Conservation (phyloP, 1,139 yeast species). For the Petasospora rhodanensis region DNA sequence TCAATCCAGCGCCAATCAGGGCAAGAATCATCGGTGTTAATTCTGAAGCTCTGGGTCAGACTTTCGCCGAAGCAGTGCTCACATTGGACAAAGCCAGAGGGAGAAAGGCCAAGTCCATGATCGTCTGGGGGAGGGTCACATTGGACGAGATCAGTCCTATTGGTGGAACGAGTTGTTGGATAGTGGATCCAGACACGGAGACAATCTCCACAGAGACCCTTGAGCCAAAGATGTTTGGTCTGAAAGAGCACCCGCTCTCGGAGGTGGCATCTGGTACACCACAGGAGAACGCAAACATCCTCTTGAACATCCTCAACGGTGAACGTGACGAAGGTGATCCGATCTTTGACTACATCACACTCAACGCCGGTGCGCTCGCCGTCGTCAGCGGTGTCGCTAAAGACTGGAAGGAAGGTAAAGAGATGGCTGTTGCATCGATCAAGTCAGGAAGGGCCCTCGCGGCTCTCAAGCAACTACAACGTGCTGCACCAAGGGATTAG, state of each 20-base stretch:
- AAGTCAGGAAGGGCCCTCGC: slow-evolving; percentile 57
- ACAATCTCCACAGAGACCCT: slow-evolving; percentile 35
- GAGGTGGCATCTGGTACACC: slow-evolving; percentile 85
- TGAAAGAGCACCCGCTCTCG: slow-evolving; percentile 65
- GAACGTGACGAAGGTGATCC: slow-evolving; percentile 49
- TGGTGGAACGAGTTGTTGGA: slow-evolving; percentile 80
- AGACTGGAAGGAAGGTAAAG: slow-evolving; percentile 75
- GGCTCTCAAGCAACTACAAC: slow-evolving; percentile 55
- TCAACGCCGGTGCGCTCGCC: slow-evolving; percentile 85
- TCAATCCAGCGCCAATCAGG: slow-evolving; percentile 83
- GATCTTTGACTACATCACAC: slow-evolving; percentile 75
- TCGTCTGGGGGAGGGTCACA: slow-evolving; percentile 89
- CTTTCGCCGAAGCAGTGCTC: slow-evolving; percentile 78
- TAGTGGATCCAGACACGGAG: slow-evolving; percentile 47
- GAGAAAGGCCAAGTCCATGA: slow-evolving; percentile 58
- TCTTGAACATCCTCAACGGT: slow-evolving; percentile 53
- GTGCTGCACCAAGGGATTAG: slow-evolving; percentile 5
- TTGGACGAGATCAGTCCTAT: slow-evolving; percentile 91
- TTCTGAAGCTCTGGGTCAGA: slow-evolving; percentile 69
- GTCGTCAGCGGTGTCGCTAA: slow-evolving; percentile 66
- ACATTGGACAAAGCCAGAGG: slow-evolving; percentile 46
- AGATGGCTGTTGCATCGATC: slow-evolving; percentile 65
- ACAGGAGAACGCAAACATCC: slow-evolving; percentile 65
- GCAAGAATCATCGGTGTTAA: slow-evolving; percentile 89
- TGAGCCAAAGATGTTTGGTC: slow-evolving; percentile 71